Conservation (phyloP, 805 yeast genomes). For the Suhomyces canberraensis region DNA sequence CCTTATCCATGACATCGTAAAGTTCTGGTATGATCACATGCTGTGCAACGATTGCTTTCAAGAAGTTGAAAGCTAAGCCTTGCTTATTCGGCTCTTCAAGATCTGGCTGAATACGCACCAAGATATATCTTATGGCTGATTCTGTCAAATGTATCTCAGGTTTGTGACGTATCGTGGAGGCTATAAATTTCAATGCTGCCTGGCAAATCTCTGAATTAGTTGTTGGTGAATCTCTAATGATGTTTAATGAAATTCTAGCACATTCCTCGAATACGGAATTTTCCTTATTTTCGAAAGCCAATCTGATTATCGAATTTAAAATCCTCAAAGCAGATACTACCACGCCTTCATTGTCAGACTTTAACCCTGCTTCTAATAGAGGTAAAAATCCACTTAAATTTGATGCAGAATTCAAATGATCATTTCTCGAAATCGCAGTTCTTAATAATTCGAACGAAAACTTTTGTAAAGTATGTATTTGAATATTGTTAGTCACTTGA, state of each 20-base stretch:
- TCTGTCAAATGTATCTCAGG: constrained; percentile 64
- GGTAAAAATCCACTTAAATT: constrained; percentile 76
- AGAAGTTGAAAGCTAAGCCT: constrained; percentile 80
- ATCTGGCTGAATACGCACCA: constrained; percentile 77
- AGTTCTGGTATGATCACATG: constrained; percentile 81
- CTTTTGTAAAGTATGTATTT: constrained; percentile 61
- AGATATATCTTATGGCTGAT: constrained; percentile 66
- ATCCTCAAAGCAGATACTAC: constrained; percentile 64
- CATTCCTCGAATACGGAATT: constrained; percentile 53
- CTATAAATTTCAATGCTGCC: constrained; percentile 67
- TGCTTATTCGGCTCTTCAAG: constrained; percentile 86
- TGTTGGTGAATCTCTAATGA: constrained; percentile 72
- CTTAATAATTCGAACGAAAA: constrained; percentile 76
- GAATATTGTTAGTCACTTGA: constrained; percentile 54
- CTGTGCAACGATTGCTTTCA: constrained; percentile 72
- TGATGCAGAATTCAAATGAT: constrained; percentile 52
- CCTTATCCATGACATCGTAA: constrained; percentile 80
- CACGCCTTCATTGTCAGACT: constrained; percentile 75
- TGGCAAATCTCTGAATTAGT: constrained; percentile 81
- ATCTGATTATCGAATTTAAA: constrained; percentile 53
- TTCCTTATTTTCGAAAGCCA: constrained; percentile 59
- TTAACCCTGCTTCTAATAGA: constrained; percentile 55
- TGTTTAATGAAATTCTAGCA: constrained; percentile 56
- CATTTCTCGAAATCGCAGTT: constrained; percentile 64
- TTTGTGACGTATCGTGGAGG: constrained; percentile 68